Evolutionary conservation across 2,329 filamentous ascomycete genomes (phyloP), one percentile per base, ranked within the genome.

Genomic region (Fusarium duplospermum): DNA sequence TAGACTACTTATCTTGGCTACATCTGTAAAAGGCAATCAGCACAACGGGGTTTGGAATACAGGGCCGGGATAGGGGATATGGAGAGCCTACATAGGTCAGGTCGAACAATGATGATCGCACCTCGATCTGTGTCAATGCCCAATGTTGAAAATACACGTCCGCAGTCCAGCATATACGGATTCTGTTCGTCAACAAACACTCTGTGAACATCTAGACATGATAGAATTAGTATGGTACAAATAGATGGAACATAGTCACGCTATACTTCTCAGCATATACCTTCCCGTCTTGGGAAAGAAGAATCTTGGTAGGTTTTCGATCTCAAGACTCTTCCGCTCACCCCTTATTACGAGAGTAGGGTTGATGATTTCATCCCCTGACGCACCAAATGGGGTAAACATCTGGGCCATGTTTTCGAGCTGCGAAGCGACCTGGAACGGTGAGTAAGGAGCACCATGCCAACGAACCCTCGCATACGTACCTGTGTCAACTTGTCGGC

Each of bases 1-100:
- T 0, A 70, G 3, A 4, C 4, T 1, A 6, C 71, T 33, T 5
- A 76, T 36, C 1, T 40, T 66, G 7, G 71, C 67, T 2, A 74
- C 50, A 27, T 76, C 74, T 76, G 6, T 0, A 1, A 1, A 0
- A 0, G 0, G 1, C 6, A n/a, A 16, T 70, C 14, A 64, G 56
- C n/a, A 20, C 4, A 10, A 20, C 4, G 24, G 16, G 11, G 5
- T 3, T 13, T n/a, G 6, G 7, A 14, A 2, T 20, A 2, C n/a
- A 3, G 9, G 1, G 6, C 2, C 6, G 4, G 13, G 4, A 5
- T 2, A 2, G 20, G 1, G 0, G 3, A 6, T 7, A 29, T n/a
- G 1, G 33, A 9, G 6, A 3, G 62, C 74, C 67, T 38, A 78
- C 76, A 77, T 14, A 71, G 29, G 13, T 78, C 76, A 0, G 76